A percentile compares a stretch with the other conserved stretches of the same genome.
Evolutionary conservation across 2,329 filamentous ascomycete genomes (phyloP).

Genomic region (Aspergillus aculeatus): DNA sequence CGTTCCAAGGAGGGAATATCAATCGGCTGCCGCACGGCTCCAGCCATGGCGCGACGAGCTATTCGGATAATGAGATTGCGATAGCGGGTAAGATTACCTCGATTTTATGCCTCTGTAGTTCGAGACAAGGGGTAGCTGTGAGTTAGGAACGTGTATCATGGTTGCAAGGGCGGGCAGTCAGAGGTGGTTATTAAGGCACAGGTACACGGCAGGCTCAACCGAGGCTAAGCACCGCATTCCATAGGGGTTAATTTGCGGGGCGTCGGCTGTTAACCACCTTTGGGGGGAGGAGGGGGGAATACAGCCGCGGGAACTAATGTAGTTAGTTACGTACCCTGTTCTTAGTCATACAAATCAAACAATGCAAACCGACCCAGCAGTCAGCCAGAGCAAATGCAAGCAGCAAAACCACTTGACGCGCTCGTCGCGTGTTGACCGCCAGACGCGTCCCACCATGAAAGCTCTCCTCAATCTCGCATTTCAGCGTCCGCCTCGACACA

Average conservation of each 20-base stretch:
- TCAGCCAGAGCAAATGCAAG: conserved; percentile 9
- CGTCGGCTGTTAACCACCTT: background rate
- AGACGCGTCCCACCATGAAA: conserved; percentile 18
- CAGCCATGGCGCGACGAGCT: conserved; percentile 63
- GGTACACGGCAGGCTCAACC: background rate
- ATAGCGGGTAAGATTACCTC: background rate
- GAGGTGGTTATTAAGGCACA: background rate
- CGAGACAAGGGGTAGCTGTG: background rate
- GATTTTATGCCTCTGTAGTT: background rate
- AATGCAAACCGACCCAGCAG: conserved; percentile 13
- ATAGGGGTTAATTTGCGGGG: background rate
- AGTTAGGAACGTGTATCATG: background rate
- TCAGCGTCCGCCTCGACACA: conserved; percentile 1
- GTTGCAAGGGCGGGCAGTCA: background rate
- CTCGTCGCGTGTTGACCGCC: conserved; percentile 24
- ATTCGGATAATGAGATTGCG: background rate
- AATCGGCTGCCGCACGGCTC: conserved; percentile 84
- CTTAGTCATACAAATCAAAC: conserved; percentile 9
- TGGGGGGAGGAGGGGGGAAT: background rate
- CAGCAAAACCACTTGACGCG: conserved; percentile 16
- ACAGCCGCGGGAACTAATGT: background rate
- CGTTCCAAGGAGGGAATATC: conserved; percentile 74
- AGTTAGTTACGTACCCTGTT: background rate
- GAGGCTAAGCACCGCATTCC: background rate
- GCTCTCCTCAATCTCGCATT: conserved; percentile 3